These are phyloP conservation scores for Prunus dulcis DNA, from an alignment of 306 rosid species.

Conservation along the genomic window DNA sequence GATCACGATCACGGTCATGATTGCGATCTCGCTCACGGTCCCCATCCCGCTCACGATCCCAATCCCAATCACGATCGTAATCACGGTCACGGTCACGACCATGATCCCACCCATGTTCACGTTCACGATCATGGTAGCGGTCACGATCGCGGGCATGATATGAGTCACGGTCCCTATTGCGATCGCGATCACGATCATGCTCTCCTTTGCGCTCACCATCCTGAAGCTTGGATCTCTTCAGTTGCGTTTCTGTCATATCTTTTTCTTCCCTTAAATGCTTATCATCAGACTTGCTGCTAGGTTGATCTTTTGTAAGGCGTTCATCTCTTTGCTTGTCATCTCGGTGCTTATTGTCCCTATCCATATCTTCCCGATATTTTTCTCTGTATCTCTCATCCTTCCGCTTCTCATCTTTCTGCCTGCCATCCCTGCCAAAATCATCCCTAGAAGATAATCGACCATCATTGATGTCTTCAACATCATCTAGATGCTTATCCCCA, in stretches of 20 bases:
- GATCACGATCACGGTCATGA: slow-evolving; percentile 52
- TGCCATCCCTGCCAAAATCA: slow-evolving; percentile 63
- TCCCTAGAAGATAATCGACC: slow-evolving; percentile 61
- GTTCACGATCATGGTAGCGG: slow-evolving; percentile 34
- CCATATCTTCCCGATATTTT: slow-evolving; percentile 67
- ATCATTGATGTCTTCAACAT: slow-evolving; percentile 49
- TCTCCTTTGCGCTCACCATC: slow-evolving; percentile 57
- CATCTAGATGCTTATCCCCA: slow-evolving; percentile 62
- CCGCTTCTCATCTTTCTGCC: slow-evolving; percentile 78
- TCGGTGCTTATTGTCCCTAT: slow-evolving; percentile 69
- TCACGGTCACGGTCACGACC: slow-evolving; percentile 33
- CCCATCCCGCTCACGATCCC: slow-evolving; percentile 44
- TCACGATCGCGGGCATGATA: slow-evolving; percentile 39
- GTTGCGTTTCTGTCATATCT: slow-evolving; percentile 55
- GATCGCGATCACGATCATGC: slow-evolving; percentile 31
- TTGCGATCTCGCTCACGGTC: slow-evolving; percentile 59
- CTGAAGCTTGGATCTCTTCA: slow-evolving; percentile 64
- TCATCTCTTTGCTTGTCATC: slow-evolving; percentile 76
- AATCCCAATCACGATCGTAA: slow-evolving; percentile 27
- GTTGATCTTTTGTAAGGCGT: slow-evolving; percentile 58
- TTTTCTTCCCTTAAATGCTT: slow-evolving; percentile 74
- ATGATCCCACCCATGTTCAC: slow-evolving; percentile 37
- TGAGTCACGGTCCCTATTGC: slow-evolving; percentile 36
- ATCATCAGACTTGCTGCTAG: slow-evolving; percentile 65
- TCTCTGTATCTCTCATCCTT: slow-evolving; percentile 80